Base-by-base conservation (phyloP, 1,284 basidiomycete species). In the Flammula alnicola region DNA sequence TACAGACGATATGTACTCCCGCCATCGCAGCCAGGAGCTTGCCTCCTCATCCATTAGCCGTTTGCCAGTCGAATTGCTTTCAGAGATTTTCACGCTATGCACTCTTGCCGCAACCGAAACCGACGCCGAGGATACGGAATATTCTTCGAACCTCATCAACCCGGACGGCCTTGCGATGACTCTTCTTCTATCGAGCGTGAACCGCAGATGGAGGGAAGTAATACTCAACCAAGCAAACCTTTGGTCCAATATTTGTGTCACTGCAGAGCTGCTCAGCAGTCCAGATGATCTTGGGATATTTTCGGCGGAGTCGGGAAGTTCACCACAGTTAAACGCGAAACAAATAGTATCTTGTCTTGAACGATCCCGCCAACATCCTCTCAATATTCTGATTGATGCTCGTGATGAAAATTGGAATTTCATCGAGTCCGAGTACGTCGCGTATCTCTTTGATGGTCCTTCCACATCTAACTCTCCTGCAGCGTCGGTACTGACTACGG, bases 331-430 rank as follows among this genome's bases (percentile, higher is more conserved):
- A 23, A 63, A 75, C 58, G 65, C 66, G 4, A 58, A 55, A 16
- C 66, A 67, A 53, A 61, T 78, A 45, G 59, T 54, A 6, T 58
- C 66, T 9, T 78, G 72, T 57, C 64, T 81, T 22, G 52, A 65
- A 27, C 69, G 73, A 27, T 81, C 77, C 7, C 64, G 70, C n/a
- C 71, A 68, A 29, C 70, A 70, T 52, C 72, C 78, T 0, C 59
- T 82, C n/a, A 74, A 79, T 47, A 76, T 83, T 49, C 69, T 77
- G 32, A 75, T 83, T 43, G 76, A 83, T 55, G 80, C 72, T 38
- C 70, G 79, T 51, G 80, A 83, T 62, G 69, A 70, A 3, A 70
- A 76, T 29, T 80, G 76, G 78, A 72, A 79, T 60, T 79, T 78
- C 56, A 65, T 65, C 5, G 76, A 81, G 57, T 63, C 69, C 29